phyloP scores from a whole-genome alignment of 306 rosid species.

The Acacia melanoxylon region DNA sequence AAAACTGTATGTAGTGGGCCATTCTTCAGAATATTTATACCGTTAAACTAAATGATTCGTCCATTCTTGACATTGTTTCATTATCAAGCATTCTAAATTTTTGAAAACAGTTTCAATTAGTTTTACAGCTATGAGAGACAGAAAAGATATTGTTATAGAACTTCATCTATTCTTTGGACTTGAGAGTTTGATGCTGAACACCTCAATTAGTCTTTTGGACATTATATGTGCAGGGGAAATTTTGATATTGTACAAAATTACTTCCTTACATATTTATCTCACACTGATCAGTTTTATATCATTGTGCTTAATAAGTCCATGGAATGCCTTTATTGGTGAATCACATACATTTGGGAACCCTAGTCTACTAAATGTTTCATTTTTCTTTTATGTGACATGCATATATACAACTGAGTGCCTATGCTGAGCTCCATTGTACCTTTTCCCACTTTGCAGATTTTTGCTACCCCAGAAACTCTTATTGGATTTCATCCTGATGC shows the following conservation, averaged over 20 bases:
- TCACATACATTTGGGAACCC: background rate
- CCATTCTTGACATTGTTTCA: background rate
- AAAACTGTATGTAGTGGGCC: conserved; percentile 65
- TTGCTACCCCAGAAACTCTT: conserved; percentile 89
- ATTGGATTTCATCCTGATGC: conserved; percentile 99
- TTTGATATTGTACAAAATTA: background rate
- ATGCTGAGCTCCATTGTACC: conserved; percentile 24
- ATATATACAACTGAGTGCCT: conserved; percentile 9
- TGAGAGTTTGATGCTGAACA: background rate
- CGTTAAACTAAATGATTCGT: background rate
- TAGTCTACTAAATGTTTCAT: conserved; percentile 12
- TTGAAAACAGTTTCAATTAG: background rate
- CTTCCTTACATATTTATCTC: background rate
- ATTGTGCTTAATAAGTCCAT: background rate
- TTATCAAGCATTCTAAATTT: background rate
- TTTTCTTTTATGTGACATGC: conserved; percentile 19
- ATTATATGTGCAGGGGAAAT: background rate
- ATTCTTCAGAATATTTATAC: conserved; percentile 4
- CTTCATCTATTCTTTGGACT: background rate
- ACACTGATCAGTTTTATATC: background rate
- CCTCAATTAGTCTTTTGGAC: background rate
- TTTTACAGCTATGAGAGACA: background rate
- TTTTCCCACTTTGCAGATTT: conserved; percentile 55
- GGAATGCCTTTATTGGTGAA: background rate
- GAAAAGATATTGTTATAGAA: background rate